Evolutionary conservation across 1,284 basidiomycete genomes (phyloP).

Genomic region (Hortiboletus rubellus): DNA sequence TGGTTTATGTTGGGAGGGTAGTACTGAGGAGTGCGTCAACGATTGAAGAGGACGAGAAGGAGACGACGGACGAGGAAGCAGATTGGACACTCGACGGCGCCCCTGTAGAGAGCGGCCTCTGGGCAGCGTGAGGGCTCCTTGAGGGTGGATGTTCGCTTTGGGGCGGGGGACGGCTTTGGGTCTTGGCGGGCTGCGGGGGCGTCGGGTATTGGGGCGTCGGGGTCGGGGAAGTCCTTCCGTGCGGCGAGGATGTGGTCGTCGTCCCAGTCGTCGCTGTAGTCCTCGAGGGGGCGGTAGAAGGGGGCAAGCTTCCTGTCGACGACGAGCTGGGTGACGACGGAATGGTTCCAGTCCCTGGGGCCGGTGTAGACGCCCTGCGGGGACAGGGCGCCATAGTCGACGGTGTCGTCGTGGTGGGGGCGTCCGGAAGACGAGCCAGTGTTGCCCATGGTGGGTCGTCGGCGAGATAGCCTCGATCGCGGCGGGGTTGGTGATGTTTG

Average conservation of each 20-base stretch:
- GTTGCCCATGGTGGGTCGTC: conserved; percentile 63
- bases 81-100: conserved; percentile 97
- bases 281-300: conserved; percentile 94
- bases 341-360: conserved; percentile 86
- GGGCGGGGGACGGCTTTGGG: conserved; percentile 45
- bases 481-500: conserved; percentile 17
- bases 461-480: not conserved
- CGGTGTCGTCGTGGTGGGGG: conserved; percentile 70
- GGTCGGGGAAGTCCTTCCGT: conserved; percentile 60
- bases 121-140: conserved; percentile 61
- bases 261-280: conserved; percentile 86
- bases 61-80: conserved; percentile 86
- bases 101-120: conserved; percentile 80
- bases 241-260: conserved; percentile 80
- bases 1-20: conserved; percentile 96
- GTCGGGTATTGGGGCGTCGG: conserved; percentile 42
- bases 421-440: conserved; percentile 69
- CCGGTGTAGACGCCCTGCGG: conserved; percentile 93
- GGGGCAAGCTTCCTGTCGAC: conserved; percentile 87
- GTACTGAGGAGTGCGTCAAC: conserved; percentile 56
- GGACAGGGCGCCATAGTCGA: conserved; percentile 80
- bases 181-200: conserved; percentile 39
- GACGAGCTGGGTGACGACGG: conserved; percentile 85
- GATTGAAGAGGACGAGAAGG: conserved; percentile 10
- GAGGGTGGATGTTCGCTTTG: conserved; percentile 37